phyloP scores from a whole-genome alignment of 495 filamentous ascomycete species.

The Friedmanniomyces endolithicus region DNA sequence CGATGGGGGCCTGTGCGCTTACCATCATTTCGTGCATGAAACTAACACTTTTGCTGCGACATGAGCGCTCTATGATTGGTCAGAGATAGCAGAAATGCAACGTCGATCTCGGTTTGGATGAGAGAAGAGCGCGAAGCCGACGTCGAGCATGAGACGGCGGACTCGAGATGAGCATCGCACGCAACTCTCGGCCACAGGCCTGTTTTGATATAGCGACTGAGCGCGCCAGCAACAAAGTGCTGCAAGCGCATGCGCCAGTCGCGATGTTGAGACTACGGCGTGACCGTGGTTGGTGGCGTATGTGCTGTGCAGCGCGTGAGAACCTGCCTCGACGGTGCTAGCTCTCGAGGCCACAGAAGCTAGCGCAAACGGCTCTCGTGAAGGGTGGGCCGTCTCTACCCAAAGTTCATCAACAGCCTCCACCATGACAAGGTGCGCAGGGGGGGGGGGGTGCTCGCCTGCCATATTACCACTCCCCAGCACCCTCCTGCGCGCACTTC shows the following conservation, averaged over 20 bases:
- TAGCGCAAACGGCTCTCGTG: constrained; percentile 8
- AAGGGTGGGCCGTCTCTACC: constrained; percentile 5
- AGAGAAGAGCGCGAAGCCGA: not conserved
- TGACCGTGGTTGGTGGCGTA: not conserved
- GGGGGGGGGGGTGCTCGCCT: not conserved
- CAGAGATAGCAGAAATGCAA: not conserved
- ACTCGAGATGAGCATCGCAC: not conserved
- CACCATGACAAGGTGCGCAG: not conserved
- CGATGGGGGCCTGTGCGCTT: not conserved
- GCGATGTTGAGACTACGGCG: not conserved
- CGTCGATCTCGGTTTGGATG: not conserved
- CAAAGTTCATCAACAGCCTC: constrained; percentile 1
- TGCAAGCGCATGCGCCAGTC: no score
- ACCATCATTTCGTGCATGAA: not conserved
- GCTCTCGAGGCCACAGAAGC: not conserved
- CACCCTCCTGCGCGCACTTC: not conserved
- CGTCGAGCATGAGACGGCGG: not conserved
- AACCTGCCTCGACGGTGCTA: constrained; percentile 1
- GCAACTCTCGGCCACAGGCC: no score
- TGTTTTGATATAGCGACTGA: no score
- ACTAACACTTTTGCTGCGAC: not conserved
- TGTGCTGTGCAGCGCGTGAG: not conserved
- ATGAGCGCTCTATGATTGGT: not conserved
- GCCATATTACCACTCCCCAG: not conserved
- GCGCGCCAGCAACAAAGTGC: not conserved